These are phyloP conservation scores for Emergomyces pasteurianus DNA, from an alignment of 2,329 filamentous ascomycete species.

Conservation along the genomic window DNA sequence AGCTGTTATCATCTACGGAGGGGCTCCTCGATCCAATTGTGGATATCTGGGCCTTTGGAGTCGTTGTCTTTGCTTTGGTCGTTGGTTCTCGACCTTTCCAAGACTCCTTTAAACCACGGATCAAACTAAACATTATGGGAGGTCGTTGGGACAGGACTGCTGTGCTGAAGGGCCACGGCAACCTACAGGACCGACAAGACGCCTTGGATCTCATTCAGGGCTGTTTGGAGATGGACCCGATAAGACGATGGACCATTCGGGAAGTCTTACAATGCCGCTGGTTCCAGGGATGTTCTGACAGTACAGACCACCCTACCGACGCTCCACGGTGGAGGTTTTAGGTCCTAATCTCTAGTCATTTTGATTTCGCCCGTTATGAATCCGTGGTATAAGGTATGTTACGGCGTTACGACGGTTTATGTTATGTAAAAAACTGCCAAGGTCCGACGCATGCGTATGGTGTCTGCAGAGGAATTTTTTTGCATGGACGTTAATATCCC, in stretches of 20 bases:
- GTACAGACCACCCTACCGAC: slow-evolving; percentile 19
- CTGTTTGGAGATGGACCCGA: slow-evolving; percentile 46
- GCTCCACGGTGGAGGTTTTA: slow-evolving; percentile 28
- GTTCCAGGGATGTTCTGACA: slow-evolving; percentile 35
- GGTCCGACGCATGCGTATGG: background rate
- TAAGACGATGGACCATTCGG: slow-evolving; percentile 45
- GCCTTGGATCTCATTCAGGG: slow-evolving; percentile 47
- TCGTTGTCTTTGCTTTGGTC: slow-evolving; percentile 49
- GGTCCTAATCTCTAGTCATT: slow-evolving; percentile 1
- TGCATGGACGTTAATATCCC: background rate
- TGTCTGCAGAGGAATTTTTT: background rate
- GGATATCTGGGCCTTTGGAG: slow-evolving; percentile 57
- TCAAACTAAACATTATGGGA: slow-evolving; percentile 46
- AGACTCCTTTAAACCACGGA: slow-evolving; percentile 46
- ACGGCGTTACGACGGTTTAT: background rate
- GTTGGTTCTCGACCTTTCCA: slow-evolving; percentile 52
- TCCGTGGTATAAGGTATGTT: background rate
- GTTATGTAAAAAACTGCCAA: background rate
- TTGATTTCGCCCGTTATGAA: background rate
- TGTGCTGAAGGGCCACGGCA: slow-evolving; percentile 34
- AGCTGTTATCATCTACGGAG: slow-evolving; percentile 30
- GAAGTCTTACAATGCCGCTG: slow-evolving; percentile 45
- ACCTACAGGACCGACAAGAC: slow-evolving; percentile 27
- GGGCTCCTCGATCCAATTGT: slow-evolving; percentile 40
- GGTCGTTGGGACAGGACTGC: slow-evolving; percentile 47